Base-by-base conservation (phyloP, 345 rosid species). In the Populus pruinosa region DNA sequence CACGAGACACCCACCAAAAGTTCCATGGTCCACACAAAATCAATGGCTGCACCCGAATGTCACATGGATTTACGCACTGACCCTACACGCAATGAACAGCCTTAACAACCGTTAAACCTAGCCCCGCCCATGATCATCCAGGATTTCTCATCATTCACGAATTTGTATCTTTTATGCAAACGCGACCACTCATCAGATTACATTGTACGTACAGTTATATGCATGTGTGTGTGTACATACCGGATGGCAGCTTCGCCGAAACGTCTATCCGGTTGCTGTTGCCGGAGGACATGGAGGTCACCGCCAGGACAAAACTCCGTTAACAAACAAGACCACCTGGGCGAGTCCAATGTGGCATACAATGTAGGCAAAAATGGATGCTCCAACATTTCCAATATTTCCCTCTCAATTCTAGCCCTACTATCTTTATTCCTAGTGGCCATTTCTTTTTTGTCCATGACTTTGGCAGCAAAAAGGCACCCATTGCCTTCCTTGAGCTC, bases 301-400 rank as follows among this genome's bases (percentile, higher is more conserved):
- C 94, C 96, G 23, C 98, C 97, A 70, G 97, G 90, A 74, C 97
- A 94, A 73, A 92, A 90, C 85, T 94, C 97, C 13, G 94, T 89
- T 13, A 94, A 71, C 81, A 94, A 79, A 77, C 97, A 94, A 56
- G 86, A 90, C 90, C 93, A 94, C 81, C 89, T 78, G 6, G 88
- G 87, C 44, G 92, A 88, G 61, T 92, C 94, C 77, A 92, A 84
- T 11, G 90, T 86, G 77, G 91, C 91, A 80, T 90, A 92, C 25
- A 94, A 87, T 29, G 87, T 88, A 4, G 98, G 98, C 82, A 94
- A 80, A 71, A 94, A 94, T 0, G 98, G 98, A 72, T 94, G 98
- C 68, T 94, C 96, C 84, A 94, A 70, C 75, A 85, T 78, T 71
- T 90, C 90, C 81, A 94, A 65, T 2, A 94, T 87, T 75, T 90